Percentiles rank a stretch among this genome's conserved stretches.
These are phyloP conservation scores for Alternaria atra DNA, from an alignment of 2,329 filamentous ascomycete genomes.

Conservation along the genomic window DNA sequence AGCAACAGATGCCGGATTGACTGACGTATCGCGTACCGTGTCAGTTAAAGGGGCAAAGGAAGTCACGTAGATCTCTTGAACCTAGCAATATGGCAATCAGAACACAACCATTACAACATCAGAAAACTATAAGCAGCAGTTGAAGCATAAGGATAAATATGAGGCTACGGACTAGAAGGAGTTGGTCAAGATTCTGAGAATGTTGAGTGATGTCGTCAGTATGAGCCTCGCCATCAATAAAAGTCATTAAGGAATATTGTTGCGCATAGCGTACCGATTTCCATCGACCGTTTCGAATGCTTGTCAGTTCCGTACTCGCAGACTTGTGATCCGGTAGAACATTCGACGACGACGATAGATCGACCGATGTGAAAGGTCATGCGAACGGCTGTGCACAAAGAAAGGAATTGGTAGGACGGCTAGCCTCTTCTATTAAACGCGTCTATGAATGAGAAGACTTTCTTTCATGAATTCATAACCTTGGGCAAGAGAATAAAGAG, in stretches of 20 bases:
- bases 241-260: background rate
- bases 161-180: background rate
- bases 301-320: background rate
- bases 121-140: background rate
- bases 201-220: background rate
- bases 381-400: background rate
- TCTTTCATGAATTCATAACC: background rate
- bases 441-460: background rate
- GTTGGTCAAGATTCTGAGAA: background rate
- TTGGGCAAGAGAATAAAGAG: background rate
- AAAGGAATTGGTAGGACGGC: background rate
- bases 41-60: slow-evolving; percentile 2
- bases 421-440: background rate
- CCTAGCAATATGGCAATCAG: background rate
- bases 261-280: background rate
- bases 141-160: background rate
- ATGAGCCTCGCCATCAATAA: background rate
- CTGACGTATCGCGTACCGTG: background rate
- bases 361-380: background rate
- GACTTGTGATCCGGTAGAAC: background rate
- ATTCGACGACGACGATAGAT: background rate
- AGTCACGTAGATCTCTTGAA: background rate
- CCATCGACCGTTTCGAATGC: background rate
- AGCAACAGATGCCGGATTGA: slow-evolving; percentile 1
- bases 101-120: background rate